A percentile compares a stretch with the other conserved stretches of the same genome.
Conservation (phyloP, 2,329 filamentous ascomycete species). For the Penicillium concentricum region DNA sequence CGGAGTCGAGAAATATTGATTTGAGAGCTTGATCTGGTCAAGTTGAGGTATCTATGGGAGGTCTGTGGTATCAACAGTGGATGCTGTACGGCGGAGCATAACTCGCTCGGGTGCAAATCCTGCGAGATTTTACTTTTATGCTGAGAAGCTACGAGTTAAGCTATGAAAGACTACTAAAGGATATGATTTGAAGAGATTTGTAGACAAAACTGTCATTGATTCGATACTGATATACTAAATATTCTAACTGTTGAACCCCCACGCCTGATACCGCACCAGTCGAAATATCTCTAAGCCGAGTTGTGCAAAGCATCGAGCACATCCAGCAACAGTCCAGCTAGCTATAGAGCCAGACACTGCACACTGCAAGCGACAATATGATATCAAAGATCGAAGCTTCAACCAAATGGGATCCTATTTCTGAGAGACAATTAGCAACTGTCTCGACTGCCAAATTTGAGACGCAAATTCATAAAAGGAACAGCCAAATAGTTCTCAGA, state of each 20-base stretch:
- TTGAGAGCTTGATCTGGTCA: background rate
- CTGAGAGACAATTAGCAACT: conserved; percentile 23
- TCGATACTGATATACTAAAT: background rate
- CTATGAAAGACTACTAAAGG: background rate
- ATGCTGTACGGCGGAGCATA: conserved; percentile 29
- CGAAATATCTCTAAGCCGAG: too few species aligned
- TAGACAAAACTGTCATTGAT: background rate
- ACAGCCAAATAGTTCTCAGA: conserved; percentile 32
- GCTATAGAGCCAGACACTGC: background rate
- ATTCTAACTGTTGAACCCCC: too few species aligned
- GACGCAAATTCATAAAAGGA: conserved; percentile 14
- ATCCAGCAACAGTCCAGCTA: background rate
- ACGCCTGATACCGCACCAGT: too few species aligned
- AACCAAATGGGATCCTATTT: conserved; percentile 2
- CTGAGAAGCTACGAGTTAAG: background rate
- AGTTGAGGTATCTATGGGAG: conserved; percentile 1
- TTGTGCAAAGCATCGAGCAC: background rate
- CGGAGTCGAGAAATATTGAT: background rate
- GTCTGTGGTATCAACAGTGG: conserved; percentile 2
- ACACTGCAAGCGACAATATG: too few species aligned
- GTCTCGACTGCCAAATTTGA: conserved; percentile 12
- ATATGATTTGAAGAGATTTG: background rate
- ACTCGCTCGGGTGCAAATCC: conserved; percentile 18
- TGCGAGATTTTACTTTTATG: background rate
- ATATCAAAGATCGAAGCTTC: background rate